phyloP scores from a whole-genome alignment of 352 stramenopile genomes.

The Phytophthora capsici region DNA sequence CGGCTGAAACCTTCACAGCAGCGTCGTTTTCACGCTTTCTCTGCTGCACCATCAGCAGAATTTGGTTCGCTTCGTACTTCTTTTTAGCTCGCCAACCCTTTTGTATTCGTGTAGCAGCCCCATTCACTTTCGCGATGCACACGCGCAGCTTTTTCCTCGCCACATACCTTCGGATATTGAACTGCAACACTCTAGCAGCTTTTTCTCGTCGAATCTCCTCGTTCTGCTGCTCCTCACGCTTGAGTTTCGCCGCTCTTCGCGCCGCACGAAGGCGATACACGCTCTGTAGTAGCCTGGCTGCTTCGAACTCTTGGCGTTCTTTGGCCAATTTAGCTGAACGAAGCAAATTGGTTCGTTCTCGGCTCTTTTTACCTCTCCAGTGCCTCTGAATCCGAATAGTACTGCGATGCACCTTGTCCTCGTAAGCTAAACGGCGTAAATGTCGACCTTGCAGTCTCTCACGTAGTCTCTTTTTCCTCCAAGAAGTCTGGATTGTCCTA shows the following conservation, averaged over 20 bases:
- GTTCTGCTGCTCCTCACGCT: conserved; percentile 44
- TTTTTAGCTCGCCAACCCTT: conserved; percentile 60
- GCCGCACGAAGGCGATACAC: conserved; percentile 57
- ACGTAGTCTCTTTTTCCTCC: conserved; percentile 49
- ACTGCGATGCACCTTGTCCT: conserved; percentile 36
- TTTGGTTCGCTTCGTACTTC: conserved; percentile 43
- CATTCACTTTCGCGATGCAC: conserved; percentile 34
- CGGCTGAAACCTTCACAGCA: conserved; percentile 56
- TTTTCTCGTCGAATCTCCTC: conserved; percentile 40
- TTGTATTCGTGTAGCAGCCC: conserved; percentile 54
- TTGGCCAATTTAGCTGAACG: conserved; percentile 37
- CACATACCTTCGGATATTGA: conserved; percentile 42
- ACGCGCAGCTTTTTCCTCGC: conserved; percentile 47
- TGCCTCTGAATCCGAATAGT: conserved; percentile 75
- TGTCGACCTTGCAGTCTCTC: conserved; percentile 36
- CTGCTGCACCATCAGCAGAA: conserved; percentile 44
- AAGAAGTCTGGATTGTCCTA: conserved; percentile 50
- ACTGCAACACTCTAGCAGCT: conserved; percentile 54
- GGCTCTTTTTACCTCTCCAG: conserved; percentile 66
- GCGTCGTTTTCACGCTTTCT: conserved; percentile 50
- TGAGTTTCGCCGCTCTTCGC: conserved; percentile 40
- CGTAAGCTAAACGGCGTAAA: conserved; percentile 20
- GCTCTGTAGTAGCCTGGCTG: conserved; percentile 69
- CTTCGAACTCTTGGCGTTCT: conserved; percentile 48
- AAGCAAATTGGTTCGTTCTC: conserved; percentile 32